Conservation (phyloP, 164 flowering plant genomes). For the Annona squamosa region DNA sequence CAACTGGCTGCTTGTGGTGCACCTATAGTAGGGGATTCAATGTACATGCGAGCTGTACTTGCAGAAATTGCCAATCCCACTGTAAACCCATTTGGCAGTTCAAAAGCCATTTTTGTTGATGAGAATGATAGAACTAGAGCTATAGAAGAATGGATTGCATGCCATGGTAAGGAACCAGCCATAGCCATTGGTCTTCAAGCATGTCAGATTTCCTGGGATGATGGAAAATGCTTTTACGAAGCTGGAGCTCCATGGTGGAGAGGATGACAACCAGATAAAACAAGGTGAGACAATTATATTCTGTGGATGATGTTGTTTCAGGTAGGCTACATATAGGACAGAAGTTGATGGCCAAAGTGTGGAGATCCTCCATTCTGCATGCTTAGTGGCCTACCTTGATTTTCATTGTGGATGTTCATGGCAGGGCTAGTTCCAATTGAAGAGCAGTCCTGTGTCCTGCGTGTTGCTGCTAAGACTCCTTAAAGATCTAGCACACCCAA, state of each 20-base stretch:
- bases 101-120: slow-evolving; percentile 22
- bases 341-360: background rate
- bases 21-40: slow-evolving; percentile 88
- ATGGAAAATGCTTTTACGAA: slow-evolving; percentile 49
- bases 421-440: background rate
- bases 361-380: background rate
- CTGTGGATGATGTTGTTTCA: too few relatives aligned
- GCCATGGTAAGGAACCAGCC: slow-evolving; percentile 84
- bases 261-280: slow-evolving; percentile 1
- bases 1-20: slow-evolving; percentile 88
- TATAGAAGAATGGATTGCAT: slow-evolving; percentile 55
- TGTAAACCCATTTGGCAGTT: slow-evolving; percentile 60
- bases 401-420: background rate
- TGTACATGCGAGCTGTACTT: slow-evolving; percentile 85
- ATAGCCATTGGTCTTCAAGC: slow-evolving; percentile 96
- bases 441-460: background rate
- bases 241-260: slow-evolving; percentile 97
- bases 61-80: slow-evolving; percentile 56
- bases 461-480: background rate
- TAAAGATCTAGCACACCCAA: background rate
- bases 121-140: slow-evolving; percentile 41
- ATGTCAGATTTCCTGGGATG: slow-evolving; percentile 89
- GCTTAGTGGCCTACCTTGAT: background rate
- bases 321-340: background rate
- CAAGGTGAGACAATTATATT: background rate